These are phyloP conservation scores for Oryza glaberrima DNA, from an alignment of 176 grass and related monocot genomes.

Conservation along the genomic window DNA sequence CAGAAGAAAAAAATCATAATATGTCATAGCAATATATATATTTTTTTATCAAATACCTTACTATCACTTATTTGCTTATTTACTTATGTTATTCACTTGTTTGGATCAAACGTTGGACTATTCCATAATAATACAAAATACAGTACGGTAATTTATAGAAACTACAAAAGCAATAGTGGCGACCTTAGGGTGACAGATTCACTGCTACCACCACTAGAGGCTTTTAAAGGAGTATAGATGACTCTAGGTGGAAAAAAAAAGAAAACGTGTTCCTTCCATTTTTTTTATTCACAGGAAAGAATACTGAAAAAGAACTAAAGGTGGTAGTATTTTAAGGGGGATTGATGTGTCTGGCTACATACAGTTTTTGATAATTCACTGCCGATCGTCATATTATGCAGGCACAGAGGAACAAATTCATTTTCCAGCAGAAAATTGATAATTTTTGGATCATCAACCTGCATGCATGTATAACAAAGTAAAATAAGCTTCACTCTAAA, in stretches of 20 bases:
- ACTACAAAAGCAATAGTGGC: no score
- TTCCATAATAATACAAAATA: no score
- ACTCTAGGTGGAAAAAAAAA: neutral
- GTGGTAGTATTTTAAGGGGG: neutral
- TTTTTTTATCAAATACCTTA: no score
- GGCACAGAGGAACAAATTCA: slow-evolving; percentile 74
- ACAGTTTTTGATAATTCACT: slow-evolving; percentile 82
- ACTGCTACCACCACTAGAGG: no score
- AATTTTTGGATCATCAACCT: slow-evolving; percentile 69
- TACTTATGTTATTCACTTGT: no score
- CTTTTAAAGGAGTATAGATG: neutral
- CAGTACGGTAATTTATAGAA: no score
- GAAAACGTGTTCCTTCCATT: slow-evolving; percentile 13
- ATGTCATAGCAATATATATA: no score
- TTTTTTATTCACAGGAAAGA: neutral
- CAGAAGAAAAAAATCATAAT: no score
- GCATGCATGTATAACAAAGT: slow-evolving; percentile 41
- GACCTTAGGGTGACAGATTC: no score
- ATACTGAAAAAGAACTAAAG: slow-evolving; percentile 15
- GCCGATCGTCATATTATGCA: slow-evolving; percentile 78
- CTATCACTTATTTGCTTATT: no score
- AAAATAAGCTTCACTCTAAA: slow-evolving; percentile 21
- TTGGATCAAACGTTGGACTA: no score
- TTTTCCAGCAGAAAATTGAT: slow-evolving; percentile 63
- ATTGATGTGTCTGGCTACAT: slow-evolving; percentile 32